phyloP scores from a whole-genome alignment of 2,329 filamentous ascomycete species.

The Colletotrichum costaricense region DNA sequence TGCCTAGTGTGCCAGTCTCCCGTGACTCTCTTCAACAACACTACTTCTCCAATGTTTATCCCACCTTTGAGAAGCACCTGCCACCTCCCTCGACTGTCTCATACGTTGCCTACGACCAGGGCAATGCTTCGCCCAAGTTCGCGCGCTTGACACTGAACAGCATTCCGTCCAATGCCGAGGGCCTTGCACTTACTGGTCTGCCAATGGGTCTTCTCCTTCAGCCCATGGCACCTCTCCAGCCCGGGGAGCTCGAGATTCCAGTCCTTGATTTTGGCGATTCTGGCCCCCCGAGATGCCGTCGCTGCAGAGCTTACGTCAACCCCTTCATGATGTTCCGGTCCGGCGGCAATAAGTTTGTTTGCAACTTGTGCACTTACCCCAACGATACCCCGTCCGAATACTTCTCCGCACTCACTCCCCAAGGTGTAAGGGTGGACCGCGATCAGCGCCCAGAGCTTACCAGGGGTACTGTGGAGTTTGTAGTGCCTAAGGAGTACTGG shows the following conservation, averaged over 20 bases:
- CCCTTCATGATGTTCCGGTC: conserved; percentile 98
- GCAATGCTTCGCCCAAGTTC: conserved; percentile 95
- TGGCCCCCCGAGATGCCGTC: conserved; percentile 89
- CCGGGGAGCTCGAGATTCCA: conserved; percentile 88
- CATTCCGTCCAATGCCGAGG: conserved; percentile 86
- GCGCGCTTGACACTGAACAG: conserved; percentile 92
- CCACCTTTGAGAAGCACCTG: conserved; percentile 93
- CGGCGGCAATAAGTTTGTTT: conserved; percentile 96
- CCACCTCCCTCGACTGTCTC: conserved; percentile 90
- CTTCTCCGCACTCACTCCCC: conserved; percentile 89
- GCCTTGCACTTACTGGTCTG: conserved; percentile 81
- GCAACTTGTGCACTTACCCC: conserved; percentile 97
- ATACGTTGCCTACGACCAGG: conserved; percentile 95
- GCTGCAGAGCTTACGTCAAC: conserved; percentile 97
- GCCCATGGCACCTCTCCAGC: conserved; percentile 83
- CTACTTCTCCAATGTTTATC: conserved; percentile 89
- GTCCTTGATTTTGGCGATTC: conserved; percentile 94
- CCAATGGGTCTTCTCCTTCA: conserved; percentile 91
- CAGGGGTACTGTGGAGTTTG: conserved; percentile 92
- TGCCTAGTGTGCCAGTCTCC: conserved; percentile 89
- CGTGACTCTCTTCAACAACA: conserved; percentile 85
- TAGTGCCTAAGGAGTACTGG: conserved; percentile 99
- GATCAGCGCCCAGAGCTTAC: conserved; percentile 90
- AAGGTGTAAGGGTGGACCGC: conserved; percentile 88
- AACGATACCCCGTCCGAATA: conserved; percentile 95